These are phyloP conservation scores for Rhododendron kiyosumense DNA, from an alignment of 148 eudicot species.

Conservation along the genomic window DNA sequence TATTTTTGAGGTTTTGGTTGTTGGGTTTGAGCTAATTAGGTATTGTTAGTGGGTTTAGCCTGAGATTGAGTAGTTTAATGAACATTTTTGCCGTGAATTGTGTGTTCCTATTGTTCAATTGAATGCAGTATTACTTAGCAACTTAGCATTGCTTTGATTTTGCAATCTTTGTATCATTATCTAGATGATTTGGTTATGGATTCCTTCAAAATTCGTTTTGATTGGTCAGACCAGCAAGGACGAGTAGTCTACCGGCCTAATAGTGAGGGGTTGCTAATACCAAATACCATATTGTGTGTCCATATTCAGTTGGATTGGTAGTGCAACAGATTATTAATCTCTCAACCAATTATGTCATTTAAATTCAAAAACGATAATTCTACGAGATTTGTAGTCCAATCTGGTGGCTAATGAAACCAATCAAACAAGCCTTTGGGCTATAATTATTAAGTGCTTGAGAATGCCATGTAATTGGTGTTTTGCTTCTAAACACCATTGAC, in stretches of 20 bases:
- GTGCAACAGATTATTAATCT: background rate
- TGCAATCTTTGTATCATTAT: background rate
- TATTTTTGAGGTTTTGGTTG: background rate
- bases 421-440: constrained; percentile 1
- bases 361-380: too few species aligned
- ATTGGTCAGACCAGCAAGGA: background rate
- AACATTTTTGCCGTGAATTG: background rate
- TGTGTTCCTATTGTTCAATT: background rate
- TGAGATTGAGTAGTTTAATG: background rate
- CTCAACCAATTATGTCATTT: background rate
- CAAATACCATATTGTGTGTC: background rate
- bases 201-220: background rate
- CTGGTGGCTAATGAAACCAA: background rate
- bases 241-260: background rate
- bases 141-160: background rate
- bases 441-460: constrained; percentile 2
- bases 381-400: too few species aligned
- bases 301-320: background rate
- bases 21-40: background rate
- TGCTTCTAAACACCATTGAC: background rate
- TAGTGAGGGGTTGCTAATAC: background rate
- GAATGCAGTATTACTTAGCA: background rate
- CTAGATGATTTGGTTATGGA: background rate
- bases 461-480: background rate
- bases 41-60: background rate